Evolutionary conservation across 495 filamentous ascomycete species (phyloP).

Genomic region (Aspergillus bridgeri): DNA sequence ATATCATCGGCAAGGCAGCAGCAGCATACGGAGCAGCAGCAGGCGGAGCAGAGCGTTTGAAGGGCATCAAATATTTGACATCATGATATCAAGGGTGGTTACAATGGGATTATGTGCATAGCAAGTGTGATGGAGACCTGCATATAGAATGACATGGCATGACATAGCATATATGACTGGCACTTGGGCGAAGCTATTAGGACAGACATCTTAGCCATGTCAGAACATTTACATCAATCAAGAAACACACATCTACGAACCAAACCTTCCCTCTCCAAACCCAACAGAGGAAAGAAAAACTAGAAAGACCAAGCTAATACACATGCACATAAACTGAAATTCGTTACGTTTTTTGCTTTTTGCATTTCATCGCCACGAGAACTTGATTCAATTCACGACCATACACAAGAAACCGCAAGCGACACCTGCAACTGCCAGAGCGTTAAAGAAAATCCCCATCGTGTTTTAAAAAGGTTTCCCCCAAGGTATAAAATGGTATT

Average conservation of each 20-base stretch:
- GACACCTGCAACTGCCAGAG: conserved; percentile 8
- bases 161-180: no score
- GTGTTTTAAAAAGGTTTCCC: neutral
- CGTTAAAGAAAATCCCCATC: conserved; percentile 2
- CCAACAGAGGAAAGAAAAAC: no score
- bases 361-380: conserved; percentile 15
- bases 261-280: no score
- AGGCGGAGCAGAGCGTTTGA: neutral
- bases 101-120: neutral
- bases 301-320: neutral
- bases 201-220: neutral
- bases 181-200: no score
- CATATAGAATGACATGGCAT: neutral
- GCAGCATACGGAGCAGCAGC: neutral
- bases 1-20: conserved; percentile 12
- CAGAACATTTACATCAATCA: no score
- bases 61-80: no score
- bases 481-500: conserved; percentile 7
- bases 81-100: neutral
- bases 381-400: conserved; percentile 16
- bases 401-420: conserved; percentile 13
- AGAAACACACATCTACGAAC: neutral
- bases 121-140: neutral
- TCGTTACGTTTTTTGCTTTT: neutral
- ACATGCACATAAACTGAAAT: neutral